Percentiles rank a stretch among this genome's conserved stretches.
These are phyloP conservation scores for Phytopythium delawarense DNA, from an alignment of 352 stramenopile genomes.

Conservation along the genomic window DNA sequence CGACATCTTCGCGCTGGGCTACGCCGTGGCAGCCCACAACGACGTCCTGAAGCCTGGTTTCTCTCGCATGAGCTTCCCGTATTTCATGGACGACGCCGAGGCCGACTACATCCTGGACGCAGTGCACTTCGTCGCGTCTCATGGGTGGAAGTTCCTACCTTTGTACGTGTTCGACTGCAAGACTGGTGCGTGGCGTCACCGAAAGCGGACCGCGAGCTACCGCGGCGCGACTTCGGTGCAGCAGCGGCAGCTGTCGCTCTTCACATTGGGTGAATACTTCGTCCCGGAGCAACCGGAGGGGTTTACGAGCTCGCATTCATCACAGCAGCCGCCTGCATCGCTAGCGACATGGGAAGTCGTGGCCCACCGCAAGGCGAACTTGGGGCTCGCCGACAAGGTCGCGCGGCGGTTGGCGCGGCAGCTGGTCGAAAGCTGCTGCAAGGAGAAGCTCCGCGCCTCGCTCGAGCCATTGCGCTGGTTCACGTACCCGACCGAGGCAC, in stretches of 20 bases:
- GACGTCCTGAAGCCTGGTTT: conserved; percentile 95
- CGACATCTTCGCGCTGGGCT: conserved; percentile 66
- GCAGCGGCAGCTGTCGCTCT: neutral
- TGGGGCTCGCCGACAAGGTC: conserved; percentile 1
- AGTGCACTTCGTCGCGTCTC: conserved; percentile 89
- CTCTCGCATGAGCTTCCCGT: conserved; percentile 91
- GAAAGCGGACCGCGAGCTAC: neutral
- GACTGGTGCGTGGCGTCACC: conserved; percentile 90
- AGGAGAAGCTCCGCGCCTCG: conserved; percentile 14
- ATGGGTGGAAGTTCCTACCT: conserved; percentile 93
- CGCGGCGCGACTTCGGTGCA: neutral
- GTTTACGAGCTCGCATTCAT: neutral
- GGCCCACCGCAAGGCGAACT: conserved; percentile 6
- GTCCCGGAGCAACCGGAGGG: neutral
- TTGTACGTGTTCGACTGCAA: conserved; percentile 94
- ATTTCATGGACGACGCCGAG: conserved; percentile 76
- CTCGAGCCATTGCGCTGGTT: conserved; percentile 38
- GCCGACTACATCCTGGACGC: conserved; percentile 93
- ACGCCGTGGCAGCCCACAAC: conserved; percentile 84
- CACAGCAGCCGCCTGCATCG: neutral
- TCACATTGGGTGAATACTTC: neutral
- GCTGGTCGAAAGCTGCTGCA: neutral
- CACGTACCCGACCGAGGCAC: conserved; percentile 29
- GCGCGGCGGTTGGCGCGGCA: neutral
- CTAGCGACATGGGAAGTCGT: conserved; percentile 3